A percentile compares a stretch with the other conserved stretches of the same genome.
These are phyloP conservation scores for Yarrowia galli DNA, from an alignment of 1,139 yeast genomes.

Conservation along the genomic window DNA sequence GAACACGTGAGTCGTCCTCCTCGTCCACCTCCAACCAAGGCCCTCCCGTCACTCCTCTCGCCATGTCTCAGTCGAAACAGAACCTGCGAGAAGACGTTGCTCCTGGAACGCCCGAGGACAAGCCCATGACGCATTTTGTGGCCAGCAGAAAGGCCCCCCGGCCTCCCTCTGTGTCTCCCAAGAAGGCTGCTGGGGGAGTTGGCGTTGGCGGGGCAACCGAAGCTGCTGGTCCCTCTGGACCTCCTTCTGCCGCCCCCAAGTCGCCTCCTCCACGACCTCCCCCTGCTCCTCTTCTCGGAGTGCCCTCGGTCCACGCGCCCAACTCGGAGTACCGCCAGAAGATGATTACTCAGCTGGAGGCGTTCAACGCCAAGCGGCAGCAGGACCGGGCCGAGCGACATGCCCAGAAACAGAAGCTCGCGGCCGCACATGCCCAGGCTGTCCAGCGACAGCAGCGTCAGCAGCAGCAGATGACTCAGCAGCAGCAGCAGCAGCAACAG, in stretches of 20 bases:
- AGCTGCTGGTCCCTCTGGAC: constrained; percentile 50
- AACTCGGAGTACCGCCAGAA: constrained; percentile 39
- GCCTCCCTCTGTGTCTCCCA: constrained; percentile 39
- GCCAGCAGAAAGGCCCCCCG: constrained; percentile 38
- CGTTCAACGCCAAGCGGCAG: constrained; percentile 42
- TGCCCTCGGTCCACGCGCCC: constrained; percentile 48
- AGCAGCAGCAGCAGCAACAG: constrained; percentile 41
- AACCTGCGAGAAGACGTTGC: constrained; percentile 10
- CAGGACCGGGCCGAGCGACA: constrained; percentile 42
- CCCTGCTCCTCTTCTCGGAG: constrained; percentile 55
- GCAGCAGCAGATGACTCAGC: constrained; percentile 42
- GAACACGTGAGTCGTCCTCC: constrained; percentile 4
- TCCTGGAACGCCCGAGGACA: constrained; percentile 9
- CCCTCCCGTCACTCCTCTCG: constrained; percentile 28
- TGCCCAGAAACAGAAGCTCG: constrained; percentile 41
- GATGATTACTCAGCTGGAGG: constrained; percentile 39
- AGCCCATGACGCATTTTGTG: constrained; percentile 30
- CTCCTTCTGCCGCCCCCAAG: constrained; percentile 42
- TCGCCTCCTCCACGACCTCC: constrained; percentile 54
- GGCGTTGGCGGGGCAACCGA: no score
- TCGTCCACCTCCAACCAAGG: constrained; percentile 14
- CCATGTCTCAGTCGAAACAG: constrained; percentile 24
- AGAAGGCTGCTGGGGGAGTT: constrained; percentile 13
- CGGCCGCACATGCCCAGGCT: constrained; percentile 42
- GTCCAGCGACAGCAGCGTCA: constrained; percentile 44